Conservation (phyloP, 2,329 filamentous ascomycete genomes). For the Colletotrichum lupini region DNA sequence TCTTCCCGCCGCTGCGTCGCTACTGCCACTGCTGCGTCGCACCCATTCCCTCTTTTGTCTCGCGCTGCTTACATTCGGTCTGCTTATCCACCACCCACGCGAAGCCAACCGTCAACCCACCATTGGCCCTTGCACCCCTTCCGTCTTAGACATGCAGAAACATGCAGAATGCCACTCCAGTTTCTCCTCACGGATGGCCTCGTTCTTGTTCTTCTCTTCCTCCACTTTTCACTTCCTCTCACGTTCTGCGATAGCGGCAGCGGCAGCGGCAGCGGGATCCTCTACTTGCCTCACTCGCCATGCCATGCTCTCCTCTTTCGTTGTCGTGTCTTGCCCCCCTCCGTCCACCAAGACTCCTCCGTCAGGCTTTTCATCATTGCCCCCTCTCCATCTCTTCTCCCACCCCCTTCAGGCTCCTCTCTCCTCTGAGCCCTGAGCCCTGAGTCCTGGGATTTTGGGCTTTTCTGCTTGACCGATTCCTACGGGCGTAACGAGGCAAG, state of each 20-base stretch:
- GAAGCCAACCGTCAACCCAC: background rate
- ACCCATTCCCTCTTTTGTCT: slow-evolving; percentile 29
- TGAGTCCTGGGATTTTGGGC: slow-evolving; percentile 1
- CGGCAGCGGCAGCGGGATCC: no score
- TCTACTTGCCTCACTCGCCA: no score
- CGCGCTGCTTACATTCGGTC: slow-evolving; percentile 17
- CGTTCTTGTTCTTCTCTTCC: background rate
- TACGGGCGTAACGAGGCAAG: slow-evolving; percentile 35
- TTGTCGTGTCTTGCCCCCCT: background rate
- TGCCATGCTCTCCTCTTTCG: background rate
- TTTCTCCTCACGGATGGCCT: slow-evolving; percentile 12
- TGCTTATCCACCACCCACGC: background rate
- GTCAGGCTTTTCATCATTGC: background rate
- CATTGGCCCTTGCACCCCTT: slow-evolving; percentile 7
- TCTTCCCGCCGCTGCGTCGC: slow-evolving; percentile 8
- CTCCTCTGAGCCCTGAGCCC: background rate
- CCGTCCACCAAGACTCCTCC: background rate
- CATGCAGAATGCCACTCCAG: slow-evolving; percentile 23
- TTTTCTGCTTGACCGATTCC: background rate
- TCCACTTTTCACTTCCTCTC: background rate
- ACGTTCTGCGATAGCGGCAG: no score
- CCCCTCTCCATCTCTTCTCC: background rate
- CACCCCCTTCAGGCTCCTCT: background rate
- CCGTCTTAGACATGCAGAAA: slow-evolving; percentile 23
- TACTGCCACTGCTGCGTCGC: background rate